Evolutionary conservation across 805 yeast genomes (phyloP).

Genomic region (Pichia scutulata): DNA sequence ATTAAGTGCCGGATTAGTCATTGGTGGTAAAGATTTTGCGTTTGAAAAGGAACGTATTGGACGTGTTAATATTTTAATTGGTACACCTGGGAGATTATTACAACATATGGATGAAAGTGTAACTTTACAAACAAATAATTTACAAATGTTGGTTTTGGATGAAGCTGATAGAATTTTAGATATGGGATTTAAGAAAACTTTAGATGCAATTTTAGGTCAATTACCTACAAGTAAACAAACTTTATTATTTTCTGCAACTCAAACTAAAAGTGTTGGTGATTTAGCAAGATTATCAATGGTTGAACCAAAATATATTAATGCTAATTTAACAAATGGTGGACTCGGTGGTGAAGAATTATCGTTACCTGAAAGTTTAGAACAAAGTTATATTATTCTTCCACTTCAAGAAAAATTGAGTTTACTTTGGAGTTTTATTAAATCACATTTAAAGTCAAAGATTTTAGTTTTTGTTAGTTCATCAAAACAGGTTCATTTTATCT

Average conservation of each 20-base stretch:
- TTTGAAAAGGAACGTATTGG: constrained; percentile 76
- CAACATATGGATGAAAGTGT: constrained; percentile 90
- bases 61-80: constrained; percentile 72
- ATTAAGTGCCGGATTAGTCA: constrained; percentile 84
- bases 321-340: constrained; percentile 22
- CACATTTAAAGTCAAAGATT: constrained; percentile 74
- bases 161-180: constrained; percentile 92
- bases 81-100: constrained; percentile 85
- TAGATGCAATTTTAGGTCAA: constrained; percentile 73
- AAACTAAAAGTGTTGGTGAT: constrained; percentile 73
- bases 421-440: constrained; percentile 76
- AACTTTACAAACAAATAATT: constrained; percentile 63
- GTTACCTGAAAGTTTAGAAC: constrained; percentile 82
- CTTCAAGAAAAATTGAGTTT: constrained; percentile 78
- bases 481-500: constrained; percentile 84
- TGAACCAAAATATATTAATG: constrained; percentile 53
- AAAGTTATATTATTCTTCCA: constrained; percentile 65
- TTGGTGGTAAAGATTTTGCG: constrained; percentile 86
- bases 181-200: constrained; percentile 82
- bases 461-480: constrained; percentile 81
- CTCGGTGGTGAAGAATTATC: constrained; percentile 16
- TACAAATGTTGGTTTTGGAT: constrained; percentile 75
- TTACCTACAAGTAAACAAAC: constrained; percentile 81
- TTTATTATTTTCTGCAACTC: constrained; percentile 80
- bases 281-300: constrained; percentile 71